Conservation (phyloP, 257 asterid genomes). For the Agastache rugosa region DNA sequence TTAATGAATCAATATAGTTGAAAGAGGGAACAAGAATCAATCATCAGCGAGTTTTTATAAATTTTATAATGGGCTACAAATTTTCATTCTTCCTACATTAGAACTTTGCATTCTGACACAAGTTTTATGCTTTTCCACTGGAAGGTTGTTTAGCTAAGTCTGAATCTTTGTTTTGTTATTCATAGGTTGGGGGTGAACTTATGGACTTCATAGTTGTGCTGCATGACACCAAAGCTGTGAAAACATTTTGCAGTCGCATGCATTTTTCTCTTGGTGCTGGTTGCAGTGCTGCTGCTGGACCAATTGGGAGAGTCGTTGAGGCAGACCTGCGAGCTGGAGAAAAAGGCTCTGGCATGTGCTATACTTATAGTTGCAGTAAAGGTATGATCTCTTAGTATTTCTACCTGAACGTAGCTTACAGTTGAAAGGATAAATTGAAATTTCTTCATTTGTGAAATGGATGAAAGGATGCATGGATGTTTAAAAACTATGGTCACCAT, state of each 20-base stretch:
- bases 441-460: conserved; percentile 1
- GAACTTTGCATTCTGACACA: background rate
- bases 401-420: conserved; percentile 22
- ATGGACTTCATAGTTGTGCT: conserved; percentile 95
- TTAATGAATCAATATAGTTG: background rate
- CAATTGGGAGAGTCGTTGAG: conserved; percentile 94
- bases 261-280: conserved; percentile 99
- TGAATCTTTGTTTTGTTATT: conserved; percentile 26
- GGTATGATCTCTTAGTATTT: conserved; percentile 51
- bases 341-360: conserved; percentile 98
- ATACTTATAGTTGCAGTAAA: conserved; percentile 98
- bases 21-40: conserved; percentile 13
- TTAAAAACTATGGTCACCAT: background rate
- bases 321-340: conserved; percentile 99
- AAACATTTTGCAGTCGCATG: conserved; percentile 96
- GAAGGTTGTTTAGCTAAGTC: background rate
- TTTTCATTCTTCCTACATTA: conserved; percentile 5
- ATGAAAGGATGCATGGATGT: background rate
- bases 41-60: conserved; percentile 8
- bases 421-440: background rate
- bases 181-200: conserved; percentile 92
- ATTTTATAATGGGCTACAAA: background rate
- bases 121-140: background rate
- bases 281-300: conserved; percentile 99
- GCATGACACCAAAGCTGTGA: conserved; percentile 86